Base-by-base conservation (phyloP, 23 red algal genomes). In the Gracilaria vermiculophylla region DNA sequence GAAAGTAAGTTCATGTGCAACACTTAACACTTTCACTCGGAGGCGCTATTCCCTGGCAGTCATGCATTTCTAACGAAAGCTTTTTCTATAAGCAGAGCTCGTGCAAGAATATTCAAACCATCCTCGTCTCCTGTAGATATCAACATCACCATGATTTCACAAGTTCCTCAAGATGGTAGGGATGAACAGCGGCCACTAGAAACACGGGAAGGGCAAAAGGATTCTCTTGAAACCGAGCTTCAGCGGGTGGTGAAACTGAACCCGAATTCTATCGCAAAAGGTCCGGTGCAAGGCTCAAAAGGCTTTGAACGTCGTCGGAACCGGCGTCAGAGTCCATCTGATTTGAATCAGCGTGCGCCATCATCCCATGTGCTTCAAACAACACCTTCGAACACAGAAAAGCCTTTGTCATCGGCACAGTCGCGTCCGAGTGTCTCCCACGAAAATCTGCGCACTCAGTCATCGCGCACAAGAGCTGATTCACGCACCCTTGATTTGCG, bases 271-370 rank as follows among this genome's bases (percentile, higher is more conserved):
- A 27, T 87, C 14, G 83, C 83, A 37, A 87, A 87, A 39, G 83
- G 83, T 7, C 83, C 83, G 20, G 49, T 87, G 1, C 62, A 74
- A 25, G 83, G 67, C 16, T 44, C 67, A 39, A 56, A 33, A 20
- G 83, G 83, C 32, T 87, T 87, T 49, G 83, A 87, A 27, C 83
- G 83, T 37, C 83, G 83, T 45, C 64, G 83, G 2, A 87, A 87
- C 49, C 64, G 83, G 17, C 83, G 83, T 76, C n/a, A 33, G 4
- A 49, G 32, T 20, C 2, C 67, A 9, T 2, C 40, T 24, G 44
- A 47, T 10, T 23, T n/a, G 3, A 60, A 28, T 28, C 19, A 28
- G 10, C 55, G 55, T 60, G 2, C 55, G 11, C 64, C 39, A 35
- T 78, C 73, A 15, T 35, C 15, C 10, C 48, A 56, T 53, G 15